phyloP scores from a whole-genome alignment of 2,329 filamentous ascomycete species.

The Ilyonectria robusta region DNA sequence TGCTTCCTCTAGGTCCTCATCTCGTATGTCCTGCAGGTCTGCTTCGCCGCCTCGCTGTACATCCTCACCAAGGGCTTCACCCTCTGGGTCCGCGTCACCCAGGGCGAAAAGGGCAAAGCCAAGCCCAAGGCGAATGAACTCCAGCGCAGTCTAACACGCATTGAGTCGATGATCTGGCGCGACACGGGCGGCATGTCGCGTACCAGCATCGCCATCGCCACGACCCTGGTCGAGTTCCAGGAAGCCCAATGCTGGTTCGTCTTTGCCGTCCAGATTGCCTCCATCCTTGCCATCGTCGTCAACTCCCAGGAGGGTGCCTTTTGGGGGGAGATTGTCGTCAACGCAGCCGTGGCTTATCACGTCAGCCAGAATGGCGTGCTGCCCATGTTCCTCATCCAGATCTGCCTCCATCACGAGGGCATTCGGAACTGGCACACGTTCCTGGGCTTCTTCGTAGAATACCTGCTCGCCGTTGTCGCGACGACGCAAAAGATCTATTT shows the following conservation, averaged over 20 bases:
- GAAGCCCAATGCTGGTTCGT: conserved; percentile 58
- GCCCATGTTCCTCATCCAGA: conserved; percentile 56
- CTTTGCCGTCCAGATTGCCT: conserved; percentile 57
- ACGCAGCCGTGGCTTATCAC: conserved; percentile 55
- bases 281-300: conserved; percentile 58
- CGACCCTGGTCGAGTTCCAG: conserved; percentile 58
- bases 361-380: conserved; percentile 55
- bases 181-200: conserved; percentile 55
- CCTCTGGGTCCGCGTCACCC: conserved; percentile 52
- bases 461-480: conserved; percentile 55
- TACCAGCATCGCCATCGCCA: conserved; percentile 57
- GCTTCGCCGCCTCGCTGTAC: conserved; percentile 53
- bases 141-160: conserved; percentile 52
- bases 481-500: conserved; percentile 55
- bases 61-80: conserved; percentile 54
- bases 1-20: conserved; percentile 52
- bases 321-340: conserved; percentile 57
- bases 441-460: conserved; percentile 56
- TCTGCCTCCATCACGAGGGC: conserved; percentile 56
- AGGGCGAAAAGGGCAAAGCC: conserved; percentile 44
- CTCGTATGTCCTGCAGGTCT: conserved; percentile 56
- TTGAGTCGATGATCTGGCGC: conserved; percentile 55
- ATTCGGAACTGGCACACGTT: conserved; percentile 59
- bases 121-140: conserved; percentile 41
- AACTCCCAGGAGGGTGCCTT: conserved; percentile 58